Conservation (phyloP, 2,329 filamentous ascomycete species). For the Apiospora kogelbergensis region DNA sequence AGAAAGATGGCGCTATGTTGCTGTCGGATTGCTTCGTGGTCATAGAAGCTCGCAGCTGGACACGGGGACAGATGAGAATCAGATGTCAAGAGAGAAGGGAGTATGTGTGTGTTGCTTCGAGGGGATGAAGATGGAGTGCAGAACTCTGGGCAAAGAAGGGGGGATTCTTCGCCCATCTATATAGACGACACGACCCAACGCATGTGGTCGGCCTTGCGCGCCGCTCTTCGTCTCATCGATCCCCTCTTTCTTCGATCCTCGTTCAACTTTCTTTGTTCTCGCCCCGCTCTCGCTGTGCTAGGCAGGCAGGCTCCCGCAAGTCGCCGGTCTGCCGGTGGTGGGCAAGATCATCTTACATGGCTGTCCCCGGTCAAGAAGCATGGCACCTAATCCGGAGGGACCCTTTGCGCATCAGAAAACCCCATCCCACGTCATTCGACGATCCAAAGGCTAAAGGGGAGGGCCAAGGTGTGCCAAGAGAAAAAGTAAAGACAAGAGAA, state of each 20-base stretch:
- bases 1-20: background rate
- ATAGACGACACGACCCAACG: background rate
- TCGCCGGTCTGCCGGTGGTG: background rate
- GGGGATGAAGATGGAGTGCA: background rate
- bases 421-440: background rate
- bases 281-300: background rate
- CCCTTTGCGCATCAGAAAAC: constrained; percentile 1
- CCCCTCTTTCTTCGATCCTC: background rate
- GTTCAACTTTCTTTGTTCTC: background rate
- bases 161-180: background rate
- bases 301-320: constrained; percentile 1
- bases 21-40: background rate
- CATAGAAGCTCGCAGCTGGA: no score
- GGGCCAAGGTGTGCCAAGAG: background rate
- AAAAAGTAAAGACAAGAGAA: background rate
- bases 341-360: constrained; percentile 6
- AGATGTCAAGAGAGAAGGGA: no score
- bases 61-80: background rate
- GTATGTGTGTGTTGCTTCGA: background rate
- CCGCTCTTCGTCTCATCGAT: background rate
- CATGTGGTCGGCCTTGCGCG: background rate
- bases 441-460: background rate
- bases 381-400: background rate
- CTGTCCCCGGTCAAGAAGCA: background rate
- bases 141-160: background rate